Conservation (phyloP, 2,329 filamentous ascomycete genomes). For the Arthrinium phaeospermum region DNA sequence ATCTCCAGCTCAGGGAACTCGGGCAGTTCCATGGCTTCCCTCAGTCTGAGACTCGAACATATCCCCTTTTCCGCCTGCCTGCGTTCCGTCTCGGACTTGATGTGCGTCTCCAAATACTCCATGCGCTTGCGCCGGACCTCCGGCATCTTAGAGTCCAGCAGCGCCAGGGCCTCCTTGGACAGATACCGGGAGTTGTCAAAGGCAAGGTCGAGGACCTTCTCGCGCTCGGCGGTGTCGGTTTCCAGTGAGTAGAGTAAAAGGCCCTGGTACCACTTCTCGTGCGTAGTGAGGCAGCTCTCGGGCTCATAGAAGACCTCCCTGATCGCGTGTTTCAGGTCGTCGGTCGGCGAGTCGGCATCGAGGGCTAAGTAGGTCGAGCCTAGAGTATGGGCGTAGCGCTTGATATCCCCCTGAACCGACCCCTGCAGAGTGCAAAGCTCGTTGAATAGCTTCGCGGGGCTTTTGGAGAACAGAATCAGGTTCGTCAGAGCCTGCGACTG, state of each 20-base stretch:
- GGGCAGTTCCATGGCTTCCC: background rate
- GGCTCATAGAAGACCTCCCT: background rate
- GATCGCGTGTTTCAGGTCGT: conserved; percentile 21
- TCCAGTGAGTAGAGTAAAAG: background rate
- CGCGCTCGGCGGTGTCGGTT: background rate
- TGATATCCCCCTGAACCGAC: conserved; percentile 23
- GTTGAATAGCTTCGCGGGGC: conserved; percentile 25
- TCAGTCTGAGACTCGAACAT: background rate
- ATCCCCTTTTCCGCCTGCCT: background rate
- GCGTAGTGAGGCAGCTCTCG: too few relatives aligned
- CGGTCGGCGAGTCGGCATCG: conserved; percentile 20
- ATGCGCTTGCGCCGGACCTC: background rate
- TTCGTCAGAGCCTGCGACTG: conserved; percentile 26
- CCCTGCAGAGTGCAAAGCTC: conserved; percentile 29
- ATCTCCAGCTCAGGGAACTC: background rate
- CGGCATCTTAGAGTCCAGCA: background rate
- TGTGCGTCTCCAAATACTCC: background rate
- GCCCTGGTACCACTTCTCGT: background rate
- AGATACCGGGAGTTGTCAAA: background rate
- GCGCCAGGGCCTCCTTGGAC: background rate
- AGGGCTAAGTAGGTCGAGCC: conserved; percentile 29
- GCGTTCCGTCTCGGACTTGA: background rate
- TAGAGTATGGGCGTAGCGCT: conserved; percentile 27
- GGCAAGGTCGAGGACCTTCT: background rate
- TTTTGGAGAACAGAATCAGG: conserved; percentile 27